These are phyloP conservation scores for Penicillium sp. DNA, from an alignment of 2,329 filamentous ascomycete species.

Conservation along the genomic window DNA sequence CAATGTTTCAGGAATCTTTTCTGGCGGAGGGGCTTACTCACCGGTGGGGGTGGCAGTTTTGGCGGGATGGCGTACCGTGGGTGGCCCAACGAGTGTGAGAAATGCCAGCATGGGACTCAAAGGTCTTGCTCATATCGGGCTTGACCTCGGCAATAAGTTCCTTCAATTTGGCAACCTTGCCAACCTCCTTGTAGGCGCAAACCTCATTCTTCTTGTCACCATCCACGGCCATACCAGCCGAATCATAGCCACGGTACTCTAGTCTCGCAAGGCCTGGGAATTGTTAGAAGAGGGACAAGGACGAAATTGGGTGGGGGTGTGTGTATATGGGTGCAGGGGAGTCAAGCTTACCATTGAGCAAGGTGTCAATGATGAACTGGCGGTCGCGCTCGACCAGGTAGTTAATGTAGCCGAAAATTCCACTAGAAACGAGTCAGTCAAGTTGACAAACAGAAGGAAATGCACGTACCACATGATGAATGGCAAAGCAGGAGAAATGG, in stretches of 20 bases:
- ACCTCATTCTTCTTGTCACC: slow-evolving; percentile 99
- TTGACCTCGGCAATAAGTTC: slow-evolving; percentile 79
- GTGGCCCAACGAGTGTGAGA: slow-evolving; percentile 99
- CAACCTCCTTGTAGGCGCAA: slow-evolving; percentile 96
- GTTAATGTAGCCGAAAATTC: slow-evolving; percentile 86
- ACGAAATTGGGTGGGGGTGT: too few species aligned
- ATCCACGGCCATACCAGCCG: slow-evolving; percentile 89
- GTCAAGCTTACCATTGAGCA: slow-evolving; percentile 70
- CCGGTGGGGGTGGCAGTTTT: slow-evolving; percentile 98
- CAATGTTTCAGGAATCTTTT: background rate
- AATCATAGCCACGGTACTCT: slow-evolving; percentile 98
- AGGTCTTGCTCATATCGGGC: slow-evolving; percentile 82
- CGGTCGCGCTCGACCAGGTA: slow-evolving; percentile 98
- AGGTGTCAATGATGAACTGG: slow-evolving; percentile 89
- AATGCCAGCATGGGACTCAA: slow-evolving; percentile 97
- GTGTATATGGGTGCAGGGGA: too few species aligned
- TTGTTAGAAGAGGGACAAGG: slow-evolving; percentile 4
- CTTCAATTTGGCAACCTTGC: slow-evolving; percentile 96
- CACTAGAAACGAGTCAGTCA: slow-evolving; percentile 26
- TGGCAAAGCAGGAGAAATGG: slow-evolving; percentile 1
- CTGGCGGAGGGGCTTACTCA: slow-evolving; percentile 44
- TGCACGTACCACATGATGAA: slow-evolving; percentile 35
- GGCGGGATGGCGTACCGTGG: slow-evolving; percentile 84
- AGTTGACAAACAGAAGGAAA: background rate
- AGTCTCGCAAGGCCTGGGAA: slow-evolving; percentile 76